Evolutionary conservation across 1,284 basidiomycete genomes (phyloP), one percentile per base, ranked within the genome.

Genomic region (Sanghuangporus weigelae): DNA sequence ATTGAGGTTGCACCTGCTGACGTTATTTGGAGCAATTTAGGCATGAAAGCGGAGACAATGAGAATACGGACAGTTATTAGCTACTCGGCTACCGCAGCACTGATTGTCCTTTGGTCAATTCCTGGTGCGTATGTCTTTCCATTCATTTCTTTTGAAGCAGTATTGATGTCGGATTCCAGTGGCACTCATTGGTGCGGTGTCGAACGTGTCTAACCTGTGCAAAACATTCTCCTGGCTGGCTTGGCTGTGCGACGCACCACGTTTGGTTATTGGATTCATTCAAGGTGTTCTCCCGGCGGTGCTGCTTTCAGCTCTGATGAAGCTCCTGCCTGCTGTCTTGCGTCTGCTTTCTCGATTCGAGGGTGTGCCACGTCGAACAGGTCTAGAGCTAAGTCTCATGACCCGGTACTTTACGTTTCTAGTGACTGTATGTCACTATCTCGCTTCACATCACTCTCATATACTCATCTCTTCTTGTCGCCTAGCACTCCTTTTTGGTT

Each of bases 351-450:
- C 85, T 12, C 79, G 82, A 36, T 88, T 93, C 65, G 89, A 95
- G 74, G 93, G 93, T 40, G 89, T 92, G 23, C 92, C 93, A 0
- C 89, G 90, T 66, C 79, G 79, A 38, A 92, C 90, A 2, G 89
- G 88, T 6, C 79, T 98, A 63, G 96, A 98, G 72, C 81, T 97
- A 23, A 92, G 90, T 64, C 78, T 98, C 67, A 97, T 98, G 92
- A 86, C 86, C 4, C 84, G 96, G 46, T 98, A 85, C 79, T 98
- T 96, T 79, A 78, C 92, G 63, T 98, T 98, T 84, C 89, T 91
- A 77, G 90, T 96, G 66, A 81, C 96, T 58, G 89, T 91, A 74
- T 68, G 90, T 84, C 3, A 46, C 40, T 23, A 26, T 26, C 50
- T 51, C 8, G 23, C 1, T 23, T 10, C 31, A 4, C 7, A 2